Base-by-base conservation (phyloP, 495 filamentous ascomycete genomes). In the Penicillium roqueforti region DNA sequence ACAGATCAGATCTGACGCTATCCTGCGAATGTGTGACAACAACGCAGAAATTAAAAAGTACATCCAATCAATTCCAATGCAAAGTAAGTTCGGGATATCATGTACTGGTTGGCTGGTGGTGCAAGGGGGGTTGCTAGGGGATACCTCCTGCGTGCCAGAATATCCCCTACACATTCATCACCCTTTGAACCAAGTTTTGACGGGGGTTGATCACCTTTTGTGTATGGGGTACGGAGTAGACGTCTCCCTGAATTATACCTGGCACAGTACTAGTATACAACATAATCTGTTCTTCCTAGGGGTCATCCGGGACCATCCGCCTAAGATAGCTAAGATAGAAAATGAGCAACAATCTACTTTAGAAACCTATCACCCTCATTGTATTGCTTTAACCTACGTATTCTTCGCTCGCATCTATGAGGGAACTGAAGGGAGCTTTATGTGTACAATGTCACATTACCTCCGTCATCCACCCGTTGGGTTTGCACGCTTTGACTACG, bases 51-150 rank as follows among this genome's bases (percentile, higher is more conserved):
- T 16, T 6, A 48, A 47, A 20, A 28, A 16, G 9, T 31, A 31
- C 10, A 23, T n/a, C 1, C 9, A 28, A 11, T 0, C 20, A n/a
- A 14, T 8, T 14, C 25, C 13, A 6, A 37, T 25, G 18, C 11
- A 44, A 52, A 52, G 19, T 16, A 44, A 32, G 28, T 39, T 23
- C 18, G 34, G n/a, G 14, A 44, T 22, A 42, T 23, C 22, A n/a
- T 23, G 38, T 3, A 31, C 6, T 18, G 6, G 18, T 23, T 31
- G 54, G 41, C 26, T 14, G 36, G 29, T 13, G 8, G 40, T 57
- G 64, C 58, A 67, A 64, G 63, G 63, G 63, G 45, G 58, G 56
- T 62, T 65, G 54, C 54, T n/a, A 51, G 36, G 32, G 61, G 53
- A 65, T 62, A 14, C 4, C 29, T 36, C 13, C 26, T 18, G 47